Conservation (phyloP, 768 basidiomycete species). For the Dendrothele bispora region DNA sequence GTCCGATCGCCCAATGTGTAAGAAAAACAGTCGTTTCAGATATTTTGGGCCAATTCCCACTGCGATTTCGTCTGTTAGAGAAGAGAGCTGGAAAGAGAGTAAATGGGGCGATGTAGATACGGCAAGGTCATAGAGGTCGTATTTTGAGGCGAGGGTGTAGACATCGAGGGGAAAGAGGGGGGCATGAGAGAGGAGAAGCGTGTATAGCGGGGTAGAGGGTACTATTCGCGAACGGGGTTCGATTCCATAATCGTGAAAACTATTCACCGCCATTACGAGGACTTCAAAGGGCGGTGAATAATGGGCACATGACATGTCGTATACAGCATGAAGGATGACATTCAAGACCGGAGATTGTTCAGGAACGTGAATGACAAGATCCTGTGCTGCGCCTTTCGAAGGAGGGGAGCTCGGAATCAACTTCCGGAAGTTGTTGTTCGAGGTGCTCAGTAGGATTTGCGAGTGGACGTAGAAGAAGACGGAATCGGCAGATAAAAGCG, state of each 20-base stretch:
- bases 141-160: constrained; percentile 67
- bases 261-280: constrained; percentile 55
- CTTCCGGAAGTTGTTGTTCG: constrained; percentile 63
- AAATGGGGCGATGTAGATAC: constrained; percentile 74
- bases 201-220: constrained; percentile 56
- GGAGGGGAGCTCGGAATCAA: constrained; percentile 48
- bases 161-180: constrained; percentile 69
- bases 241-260: constrained; percentile 62
- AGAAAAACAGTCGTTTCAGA: constrained; percentile 78
- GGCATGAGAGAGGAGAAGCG: constrained; percentile 64
- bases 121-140: constrained; percentile 73
- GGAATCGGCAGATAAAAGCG: constrained; percentile 69
- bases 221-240: constrained; percentile 44
- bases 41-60: constrained; percentile 73
- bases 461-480: constrained; percentile 86
- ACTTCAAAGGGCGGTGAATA: constrained; percentile 69
- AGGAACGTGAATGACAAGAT: constrained; percentile 56
- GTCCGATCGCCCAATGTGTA: constrained; percentile 81
- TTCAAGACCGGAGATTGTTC: constrained; percentile 67
- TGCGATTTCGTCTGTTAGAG: constrained; percentile 70
- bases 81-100: constrained; percentile 66
- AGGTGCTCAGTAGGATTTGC: constrained; percentile 54
- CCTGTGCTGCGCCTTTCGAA: constrained; percentile 39
- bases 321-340: constrained; percentile 69
- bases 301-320: constrained; percentile 71